These are phyloP conservation scores for Podospora tetraspora DNA, from an alignment of 495 filamentous ascomycete genomes.

Conservation along the genomic window DNA sequence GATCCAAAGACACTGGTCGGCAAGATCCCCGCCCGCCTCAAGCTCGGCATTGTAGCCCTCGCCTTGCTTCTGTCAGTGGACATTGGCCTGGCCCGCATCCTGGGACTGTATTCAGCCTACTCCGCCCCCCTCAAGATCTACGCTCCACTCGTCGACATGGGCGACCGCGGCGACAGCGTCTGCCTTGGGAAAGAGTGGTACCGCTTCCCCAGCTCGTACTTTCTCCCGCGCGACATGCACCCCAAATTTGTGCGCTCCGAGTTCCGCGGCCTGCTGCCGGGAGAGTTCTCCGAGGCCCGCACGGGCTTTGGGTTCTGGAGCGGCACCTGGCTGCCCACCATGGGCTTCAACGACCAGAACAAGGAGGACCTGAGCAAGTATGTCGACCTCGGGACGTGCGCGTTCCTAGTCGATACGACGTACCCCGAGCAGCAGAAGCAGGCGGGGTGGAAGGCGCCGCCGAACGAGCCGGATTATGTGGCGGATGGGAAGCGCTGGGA, in stretches of 20 bases:
- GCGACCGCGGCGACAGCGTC: constrained; percentile 57
- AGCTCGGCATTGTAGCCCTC: constrained; percentile 54
- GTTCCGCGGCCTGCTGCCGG: constrained; percentile 84
- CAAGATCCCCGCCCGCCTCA: constrained; percentile 64
- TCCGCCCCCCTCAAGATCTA: constrained; percentile 80
- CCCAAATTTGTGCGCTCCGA: constrained; percentile 86
- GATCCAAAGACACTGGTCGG: constrained; percentile 59
- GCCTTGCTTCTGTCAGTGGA: constrained; percentile 53
- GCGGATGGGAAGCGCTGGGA: constrained; percentile 69
- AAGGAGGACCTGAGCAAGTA: constrained; percentile 84
- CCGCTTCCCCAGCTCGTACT: constrained; percentile 90
- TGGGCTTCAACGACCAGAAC: constrained; percentile 91
- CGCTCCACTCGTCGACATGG: constrained; percentile 43
- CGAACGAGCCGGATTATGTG: constrained; percentile 70
- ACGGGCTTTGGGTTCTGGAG: constrained; percentile 58
- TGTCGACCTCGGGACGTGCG: constrained; percentile 66
- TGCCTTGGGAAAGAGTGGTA: constrained; percentile 99
- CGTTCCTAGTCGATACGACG: constrained; percentile 82
- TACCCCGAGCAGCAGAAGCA: constrained; percentile 55
- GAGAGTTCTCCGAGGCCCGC: constrained; percentile 73
- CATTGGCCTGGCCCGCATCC: constrained; percentile 62
- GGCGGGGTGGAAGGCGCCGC: constrained; percentile 27
- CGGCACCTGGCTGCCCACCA: constrained; percentile 72
- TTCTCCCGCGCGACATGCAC: constrained; percentile 70
- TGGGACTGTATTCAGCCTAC: constrained; percentile 83